Percentiles rank a stretch among this genome's conserved stretches.
phyloP scores from a whole-genome alignment of 2,329 filamentous ascomycete genomes.

The Hypoxylon sp. region DNA sequence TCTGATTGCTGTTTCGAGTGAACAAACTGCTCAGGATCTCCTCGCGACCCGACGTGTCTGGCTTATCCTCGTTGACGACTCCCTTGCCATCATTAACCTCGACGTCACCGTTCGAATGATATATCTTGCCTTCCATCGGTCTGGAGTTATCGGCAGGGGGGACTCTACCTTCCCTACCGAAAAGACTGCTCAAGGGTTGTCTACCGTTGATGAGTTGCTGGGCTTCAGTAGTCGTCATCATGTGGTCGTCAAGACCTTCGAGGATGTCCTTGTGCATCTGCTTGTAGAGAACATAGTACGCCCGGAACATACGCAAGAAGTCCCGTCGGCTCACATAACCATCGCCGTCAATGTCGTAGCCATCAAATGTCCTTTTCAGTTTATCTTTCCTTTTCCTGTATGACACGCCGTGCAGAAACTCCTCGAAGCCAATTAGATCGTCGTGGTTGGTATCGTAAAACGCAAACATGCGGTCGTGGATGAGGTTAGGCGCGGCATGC shows the following conservation, averaged over 20 bases:
- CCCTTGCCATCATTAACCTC: slow-evolving; percentile 72
- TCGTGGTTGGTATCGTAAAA: slow-evolving; percentile 96
- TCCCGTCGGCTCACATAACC: slow-evolving; percentile 88
- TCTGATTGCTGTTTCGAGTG: slow-evolving; percentile 52
- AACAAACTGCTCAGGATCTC: slow-evolving; percentile 72
- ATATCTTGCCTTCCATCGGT: slow-evolving; percentile 76
- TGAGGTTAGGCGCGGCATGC: slow-evolving; percentile 85
- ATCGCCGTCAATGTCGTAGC: slow-evolving; percentile 91
- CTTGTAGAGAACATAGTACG: slow-evolving; percentile 91
- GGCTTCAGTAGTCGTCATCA: slow-evolving; percentile 80
- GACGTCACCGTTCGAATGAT: slow-evolving; percentile 73
- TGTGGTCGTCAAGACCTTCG: slow-evolving; percentile 82
- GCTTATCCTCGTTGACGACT: slow-evolving; percentile 71
- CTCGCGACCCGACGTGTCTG: slow-evolving; percentile 72
- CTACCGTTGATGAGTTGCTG: slow-evolving; percentile 82
- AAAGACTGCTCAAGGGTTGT: slow-evolving; percentile 81
- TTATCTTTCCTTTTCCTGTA: slow-evolving; percentile 78
- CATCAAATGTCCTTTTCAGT: slow-evolving; percentile 82
- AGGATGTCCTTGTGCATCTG: slow-evolving; percentile 90
- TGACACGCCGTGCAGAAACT: slow-evolving; percentile 88
- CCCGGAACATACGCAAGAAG: slow-evolving; percentile 90
- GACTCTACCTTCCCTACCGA: slow-evolving; percentile 79
- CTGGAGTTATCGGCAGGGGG: slow-evolving; percentile 74
- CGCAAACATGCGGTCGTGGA: slow-evolving; percentile 96
- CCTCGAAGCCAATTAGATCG: slow-evolving; percentile 89